phyloP scores from a whole-genome alignment of 2,329 filamentous ascomycete species.

The Colletotrichum tofieldiae region DNA sequence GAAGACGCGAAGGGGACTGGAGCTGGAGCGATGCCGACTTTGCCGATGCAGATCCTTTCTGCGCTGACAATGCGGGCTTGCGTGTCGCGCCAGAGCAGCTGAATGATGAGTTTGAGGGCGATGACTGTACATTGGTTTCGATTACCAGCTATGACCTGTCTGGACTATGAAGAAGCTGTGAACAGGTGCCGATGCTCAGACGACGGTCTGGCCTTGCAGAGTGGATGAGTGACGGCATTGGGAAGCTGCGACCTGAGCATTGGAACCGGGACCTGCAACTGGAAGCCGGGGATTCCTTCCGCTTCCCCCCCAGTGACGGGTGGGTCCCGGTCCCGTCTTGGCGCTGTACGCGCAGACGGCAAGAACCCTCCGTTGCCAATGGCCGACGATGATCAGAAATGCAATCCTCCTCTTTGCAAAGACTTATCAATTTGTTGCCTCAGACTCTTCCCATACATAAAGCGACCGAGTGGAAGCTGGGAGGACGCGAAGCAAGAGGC shows the following conservation, averaged over 20 bases:
- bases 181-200: slow-evolving; percentile 12
- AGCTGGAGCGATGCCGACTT: slow-evolving; percentile 28
- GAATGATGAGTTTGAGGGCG: slow-evolving; percentile 2
- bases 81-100: slow-evolving; percentile 6
- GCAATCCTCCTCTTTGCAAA: not conserved
- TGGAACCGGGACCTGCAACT: slow-evolving; percentile 11
- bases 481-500: not conserved
- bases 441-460: not conserved
- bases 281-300: slow-evolving; percentile 43
- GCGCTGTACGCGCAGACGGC: slow-evolving; percentile 20
- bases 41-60: slow-evolving; percentile 30
- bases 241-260: not conserved
- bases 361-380: not conserved
- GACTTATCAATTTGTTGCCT: too few relatives aligned
- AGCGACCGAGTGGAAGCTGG: not conserved
- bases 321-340: slow-evolving; percentile 38
- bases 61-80: not conserved
- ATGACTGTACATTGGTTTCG: slow-evolving; percentile 13
- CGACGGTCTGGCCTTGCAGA: slow-evolving; percentile 5
- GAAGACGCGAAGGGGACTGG: not conserved
- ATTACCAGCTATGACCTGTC: slow-evolving; percentile 16
- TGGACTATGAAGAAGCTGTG: not conserved
- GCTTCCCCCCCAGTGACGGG: slow-evolving; percentile 18
- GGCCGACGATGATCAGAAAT: not conserved
- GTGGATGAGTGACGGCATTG: slow-evolving; percentile 32